Base-by-base conservation (phyloP, 2,329 filamentous ascomycete species). In the Ophiostoma ips region DNA sequence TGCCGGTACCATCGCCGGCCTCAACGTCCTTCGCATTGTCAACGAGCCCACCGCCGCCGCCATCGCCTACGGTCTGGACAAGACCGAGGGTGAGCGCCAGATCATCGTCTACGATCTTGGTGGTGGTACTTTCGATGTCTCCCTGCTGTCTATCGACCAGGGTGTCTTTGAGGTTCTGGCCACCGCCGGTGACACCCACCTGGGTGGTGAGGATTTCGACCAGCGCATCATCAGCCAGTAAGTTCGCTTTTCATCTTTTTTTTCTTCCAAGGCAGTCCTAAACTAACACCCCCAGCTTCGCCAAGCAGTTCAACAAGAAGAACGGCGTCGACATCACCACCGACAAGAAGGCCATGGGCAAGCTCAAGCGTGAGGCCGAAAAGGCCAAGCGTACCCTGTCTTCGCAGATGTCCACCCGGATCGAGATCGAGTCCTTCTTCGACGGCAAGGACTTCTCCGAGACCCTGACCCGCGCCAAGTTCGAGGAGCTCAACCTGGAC, bases 21-120 rank as follows among this genome's bases (percentile, higher is more conserved):
- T 98, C 57, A 95, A 96, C 73, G 88, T 98, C 61, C 89, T 98
- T 70, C 89, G 92, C 79, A 96, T 98, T 75, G 95, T 98, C 76
- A 98, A 98, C 81, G 92, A 98, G 77, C 92, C 92, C 55, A 98
- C 92, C 57, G 92, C 92, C 60, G 92, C 92, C 56, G 92, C 92
- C 62, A 96, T 96, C 63, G 92, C 92, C 62, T 98, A 98, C 71
- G 92, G 92, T 79, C 85, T 98, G 55, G 89, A 87, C 75, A 95
- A 94, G 79, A 85, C 87, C 50, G 85, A 86, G 69, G 95, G 95
- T 79, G 92, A 96, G 80, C 87, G 92, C 66, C 95, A 96, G 68
- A 90, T 98, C 64, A 80, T 98, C 60, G 96, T 98, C 76, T 98
- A 96, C 78, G 92, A 98, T 83, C 83, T 98, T 57, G 92, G 92